phyloP scores from a whole-genome alignment of 768 basidiomycete genomes.

The Tephrocybe sp. region DNA sequence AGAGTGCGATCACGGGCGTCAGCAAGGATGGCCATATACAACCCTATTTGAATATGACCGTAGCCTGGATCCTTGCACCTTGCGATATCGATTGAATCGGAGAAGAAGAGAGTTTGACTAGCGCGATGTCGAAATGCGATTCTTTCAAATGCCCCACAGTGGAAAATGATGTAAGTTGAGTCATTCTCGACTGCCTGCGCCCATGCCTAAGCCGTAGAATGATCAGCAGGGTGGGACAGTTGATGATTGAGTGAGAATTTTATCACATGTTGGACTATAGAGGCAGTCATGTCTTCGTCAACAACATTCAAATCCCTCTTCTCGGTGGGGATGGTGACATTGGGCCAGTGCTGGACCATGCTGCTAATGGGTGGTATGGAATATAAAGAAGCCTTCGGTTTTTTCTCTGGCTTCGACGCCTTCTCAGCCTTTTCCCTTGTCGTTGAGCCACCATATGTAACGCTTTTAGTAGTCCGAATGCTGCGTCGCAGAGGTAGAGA shows the following conservation, averaged over 20 bases:
- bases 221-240: background rate
- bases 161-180: conserved; percentile 1
- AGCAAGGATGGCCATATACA: background rate
- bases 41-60: background rate
- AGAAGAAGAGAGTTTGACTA: conserved; percentile 8
- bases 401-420: background rate
- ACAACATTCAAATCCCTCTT: background rate
- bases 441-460: background rate
- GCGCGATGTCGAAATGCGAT: conserved; percentile 10
- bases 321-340: background rate
- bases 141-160: conserved; percentile 1
- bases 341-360: background rate
- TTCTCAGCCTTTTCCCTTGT: background rate
- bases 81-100: background rate
- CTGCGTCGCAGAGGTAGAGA: background rate
- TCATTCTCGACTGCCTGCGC: conserved; percentile 4
- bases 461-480: background rate
- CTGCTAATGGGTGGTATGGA: background rate
- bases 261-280: conserved; percentile 5
- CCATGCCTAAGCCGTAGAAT: conserved; percentile 6
- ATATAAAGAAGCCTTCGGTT: background rate
- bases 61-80: conserved; percentile 1
- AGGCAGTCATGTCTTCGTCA: background rate
- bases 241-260: background rate
- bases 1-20: conserved; percentile 1